Evolutionary conservation across 768 basidiomycete species (phyloP).

Genomic region (Chalciporus pseudorubinellus): DNA sequence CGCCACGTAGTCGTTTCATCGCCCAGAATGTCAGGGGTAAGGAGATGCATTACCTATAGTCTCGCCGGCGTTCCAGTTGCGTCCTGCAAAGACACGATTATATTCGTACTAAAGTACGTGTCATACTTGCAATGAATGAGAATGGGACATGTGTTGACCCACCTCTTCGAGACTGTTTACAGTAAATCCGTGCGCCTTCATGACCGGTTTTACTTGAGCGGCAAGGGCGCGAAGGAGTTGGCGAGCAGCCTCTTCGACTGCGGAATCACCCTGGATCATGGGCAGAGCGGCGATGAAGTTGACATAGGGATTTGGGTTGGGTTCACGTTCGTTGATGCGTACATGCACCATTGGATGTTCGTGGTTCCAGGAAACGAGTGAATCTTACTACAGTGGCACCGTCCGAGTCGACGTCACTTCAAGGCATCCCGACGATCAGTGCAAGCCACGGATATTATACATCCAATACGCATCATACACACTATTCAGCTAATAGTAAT

Average conservation of each 20-base stretch:
- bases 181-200: slow-evolving; percentile 74
- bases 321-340: slow-evolving; percentile 64
- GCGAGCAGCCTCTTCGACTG: slow-evolving; percentile 58
- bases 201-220: slow-evolving; percentile 79
- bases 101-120: slow-evolving; percentile 59
- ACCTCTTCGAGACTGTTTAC: slow-evolving; percentile 86
- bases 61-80: slow-evolving; percentile 86
- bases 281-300: slow-evolving; percentile 72
- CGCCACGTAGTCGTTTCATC: background rate
- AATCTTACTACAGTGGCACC: background rate
- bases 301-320: slow-evolving; percentile 72
- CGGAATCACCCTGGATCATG: slow-evolving; percentile 33
- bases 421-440: too few species aligned
- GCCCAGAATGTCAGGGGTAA: background rate
- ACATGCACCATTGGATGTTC: slow-evolving; percentile 56
- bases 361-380: background rate
- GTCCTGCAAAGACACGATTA: slow-evolving; percentile 74
- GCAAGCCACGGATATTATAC: background rate
- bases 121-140: background rate
- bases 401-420: too few species aligned
- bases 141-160: slow-evolving; percentile 6
- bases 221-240: slow-evolving; percentile 77
- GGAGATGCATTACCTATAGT: slow-evolving; percentile 53
- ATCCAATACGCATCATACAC: background rate
- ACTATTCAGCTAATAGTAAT: slow-evolving; percentile 19